phyloP scores from a whole-genome alignment of 345 rosid genomes.

The Theobroma cacao region DNA sequence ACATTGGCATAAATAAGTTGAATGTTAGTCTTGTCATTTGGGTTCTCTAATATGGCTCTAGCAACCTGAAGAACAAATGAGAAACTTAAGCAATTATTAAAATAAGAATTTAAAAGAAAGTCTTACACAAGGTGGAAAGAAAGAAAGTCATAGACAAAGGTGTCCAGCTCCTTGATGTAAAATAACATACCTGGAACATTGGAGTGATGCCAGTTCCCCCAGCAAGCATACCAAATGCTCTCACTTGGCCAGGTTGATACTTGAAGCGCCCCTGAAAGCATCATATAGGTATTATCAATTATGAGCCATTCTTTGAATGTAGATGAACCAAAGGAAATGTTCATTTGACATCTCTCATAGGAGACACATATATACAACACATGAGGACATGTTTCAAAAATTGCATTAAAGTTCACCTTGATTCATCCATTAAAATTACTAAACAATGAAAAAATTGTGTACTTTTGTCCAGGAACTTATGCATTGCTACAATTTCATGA shows the following conservation, averaged over 20 bases:
- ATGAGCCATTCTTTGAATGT: background rate
- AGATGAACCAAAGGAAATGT: background rate
- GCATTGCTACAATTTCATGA: background rate
- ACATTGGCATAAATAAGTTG: conserved; percentile 95
- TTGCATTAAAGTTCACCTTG: background rate
- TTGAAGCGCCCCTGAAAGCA: conserved; percentile 58
- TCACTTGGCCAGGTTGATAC: conserved; percentile 60
- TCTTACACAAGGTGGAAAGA: background rate
- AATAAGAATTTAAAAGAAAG: background rate
- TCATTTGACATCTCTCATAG: background rate
- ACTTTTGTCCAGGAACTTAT: background rate
- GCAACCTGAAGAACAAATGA: conserved; percentile 57
- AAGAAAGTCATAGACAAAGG: background rate
- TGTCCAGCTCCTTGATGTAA: background rate
- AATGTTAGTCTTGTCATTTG: conserved; percentile 72
- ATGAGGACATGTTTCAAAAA: background rate
- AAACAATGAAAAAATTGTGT: background rate
- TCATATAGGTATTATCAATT: background rate
- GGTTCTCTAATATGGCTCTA: conserved; percentile 84
- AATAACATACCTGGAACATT: conserved; percentile 55
- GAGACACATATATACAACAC: background rate
- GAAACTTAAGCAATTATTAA: conserved; percentile 12
- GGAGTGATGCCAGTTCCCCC: conserved; percentile 81
- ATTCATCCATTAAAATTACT: background rate
- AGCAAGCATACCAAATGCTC: conserved; percentile 71